phyloP scores from a whole-genome alignment of 2,329 filamentous ascomycete species.

The Diplocarpon rosae region DNA sequence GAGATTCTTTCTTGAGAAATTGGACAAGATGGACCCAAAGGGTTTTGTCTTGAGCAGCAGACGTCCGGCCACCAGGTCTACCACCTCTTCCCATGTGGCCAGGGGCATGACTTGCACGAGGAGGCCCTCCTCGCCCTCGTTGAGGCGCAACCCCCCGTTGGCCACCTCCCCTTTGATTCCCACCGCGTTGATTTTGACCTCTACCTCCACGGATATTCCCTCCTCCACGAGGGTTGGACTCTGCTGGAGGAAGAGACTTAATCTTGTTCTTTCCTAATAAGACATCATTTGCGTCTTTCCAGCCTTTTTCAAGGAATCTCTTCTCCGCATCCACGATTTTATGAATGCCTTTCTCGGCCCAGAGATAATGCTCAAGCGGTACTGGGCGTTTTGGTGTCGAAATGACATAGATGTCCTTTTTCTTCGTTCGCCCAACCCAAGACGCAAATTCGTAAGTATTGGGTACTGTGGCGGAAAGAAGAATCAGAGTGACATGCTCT shows the following conservation, averaged over 20 bases:
- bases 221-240: conserved; percentile 33
- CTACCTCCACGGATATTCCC: conserved; percentile 44
- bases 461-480: conserved; percentile 90
- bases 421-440: conserved; percentile 95
- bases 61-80: conserved; percentile 73
- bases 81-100: conserved; percentile 89
- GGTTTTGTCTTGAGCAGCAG: conserved; percentile 87
- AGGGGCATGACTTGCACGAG: conserved; percentile 41
- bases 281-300: conserved; percentile 84
- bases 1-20: conserved; percentile 72
- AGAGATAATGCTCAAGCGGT: conserved; percentile 89
- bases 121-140: conserved; percentile 40
- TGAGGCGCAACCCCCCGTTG: conserved; percentile 40
- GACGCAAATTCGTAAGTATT: conserved; percentile 98
- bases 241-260: conserved; percentile 36
- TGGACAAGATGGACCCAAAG: conserved; percentile 95
- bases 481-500: conserved; percentile 89
- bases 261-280: conserved; percentile 73
- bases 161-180: conserved; percentile 39
- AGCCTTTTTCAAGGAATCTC: conserved; percentile 81
- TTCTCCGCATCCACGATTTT: conserved; percentile 94
- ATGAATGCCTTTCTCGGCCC: conserved; percentile 84
- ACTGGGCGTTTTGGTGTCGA: conserved; percentile 93
- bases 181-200: conserved; percentile 42
- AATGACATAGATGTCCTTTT: conserved; percentile 98